Conservation (phyloP, 768 basidiomycete species). For the Lactarius psammicola region DNA sequence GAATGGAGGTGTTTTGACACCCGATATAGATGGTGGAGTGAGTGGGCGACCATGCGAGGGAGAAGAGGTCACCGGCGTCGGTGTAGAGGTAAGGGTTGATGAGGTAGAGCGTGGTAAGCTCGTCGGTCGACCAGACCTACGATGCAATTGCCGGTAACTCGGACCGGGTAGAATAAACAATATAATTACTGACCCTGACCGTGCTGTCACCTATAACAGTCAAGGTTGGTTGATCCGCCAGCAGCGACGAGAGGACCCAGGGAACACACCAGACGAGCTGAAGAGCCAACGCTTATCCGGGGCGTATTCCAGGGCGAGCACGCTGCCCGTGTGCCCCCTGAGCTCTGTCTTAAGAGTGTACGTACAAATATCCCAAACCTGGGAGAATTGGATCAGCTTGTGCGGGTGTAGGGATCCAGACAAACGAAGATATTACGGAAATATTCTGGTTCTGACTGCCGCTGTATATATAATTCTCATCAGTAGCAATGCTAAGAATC, state of each 20-base stretch:
- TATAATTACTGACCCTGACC: conserved; percentile 56
- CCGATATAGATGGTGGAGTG: conserved; percentile 79
- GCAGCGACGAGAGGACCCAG: neutral
- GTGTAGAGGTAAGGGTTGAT: conserved; percentile 77
- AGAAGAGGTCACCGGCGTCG: conserved; percentile 85
- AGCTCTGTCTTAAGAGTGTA: conserved; percentile 68
- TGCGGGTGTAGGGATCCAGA: neutral
- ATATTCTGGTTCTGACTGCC: conserved; percentile 29
- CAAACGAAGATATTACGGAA: conserved; percentile 15
- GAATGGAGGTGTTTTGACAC: conserved; percentile 90
- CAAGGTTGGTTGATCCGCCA: neutral
- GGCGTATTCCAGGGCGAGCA: conserved; percentile 76
- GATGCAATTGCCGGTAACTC: neutral
- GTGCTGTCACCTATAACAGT: conserved; percentile 78
- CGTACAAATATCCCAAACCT: conserved; percentile 85
- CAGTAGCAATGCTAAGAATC: conserved; percentile 22
- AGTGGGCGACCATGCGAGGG: conserved; percentile 69
- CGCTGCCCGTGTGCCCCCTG: conserved; percentile 79
- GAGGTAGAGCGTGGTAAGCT: conserved; percentile 64
- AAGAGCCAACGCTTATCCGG: conserved; percentile 81
- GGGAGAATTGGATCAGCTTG: conserved; percentile 4
- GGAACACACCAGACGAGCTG: conserved; percentile 73
- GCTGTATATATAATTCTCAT: conserved; percentile 27
- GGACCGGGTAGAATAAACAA: neutral
- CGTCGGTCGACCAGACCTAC: conserved; percentile 80